These are phyloP conservation scores for Simplicillium aogashimaense DNA, from an alignment of 2,329 filamentous ascomycete genomes.

Conservation along the genomic window DNA sequence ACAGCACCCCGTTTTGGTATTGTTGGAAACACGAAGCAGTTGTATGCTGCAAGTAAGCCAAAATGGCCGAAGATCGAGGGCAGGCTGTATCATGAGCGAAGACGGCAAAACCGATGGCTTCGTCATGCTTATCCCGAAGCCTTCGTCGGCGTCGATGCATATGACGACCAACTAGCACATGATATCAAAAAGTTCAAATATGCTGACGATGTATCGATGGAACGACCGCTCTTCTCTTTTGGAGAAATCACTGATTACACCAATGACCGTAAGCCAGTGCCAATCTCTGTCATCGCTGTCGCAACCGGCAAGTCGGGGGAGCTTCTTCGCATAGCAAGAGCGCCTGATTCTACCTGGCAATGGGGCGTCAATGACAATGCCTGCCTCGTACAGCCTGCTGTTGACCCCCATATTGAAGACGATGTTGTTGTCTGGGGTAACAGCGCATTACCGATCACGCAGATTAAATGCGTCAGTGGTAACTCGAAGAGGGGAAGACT, in stretches of 20 bases:
- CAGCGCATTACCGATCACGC: conserved; percentile 37
- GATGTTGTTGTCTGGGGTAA: conserved; percentile 44
- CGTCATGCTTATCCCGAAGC: conserved; percentile 40
- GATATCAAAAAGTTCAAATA: conserved; percentile 21
- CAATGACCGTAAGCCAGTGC: conserved; percentile 12
- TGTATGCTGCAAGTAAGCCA: conserved; percentile 22
- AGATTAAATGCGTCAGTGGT: conserved; percentile 38
- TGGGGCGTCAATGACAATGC: conserved; percentile 38
- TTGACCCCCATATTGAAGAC: conserved; percentile 30
- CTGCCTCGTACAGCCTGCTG: conserved; percentile 34
- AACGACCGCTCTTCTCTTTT: conserved; percentile 36
- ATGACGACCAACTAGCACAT: conserved; percentile 23
- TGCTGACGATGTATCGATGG: conserved; percentile 13
- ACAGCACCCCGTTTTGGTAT: conserved; percentile 21
- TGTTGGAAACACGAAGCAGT: conserved; percentile 20
- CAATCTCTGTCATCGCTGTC: conserved; percentile 31
- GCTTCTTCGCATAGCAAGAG: conserved; percentile 41
- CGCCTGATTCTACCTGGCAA: conserved; percentile 40
- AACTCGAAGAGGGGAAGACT: conserved; percentile 23
- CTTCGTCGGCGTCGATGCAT: conserved; percentile 24
- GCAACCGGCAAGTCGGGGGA: conserved; percentile 48
- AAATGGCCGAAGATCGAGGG: conserved; percentile 13
- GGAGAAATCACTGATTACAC: conserved; percentile 41
- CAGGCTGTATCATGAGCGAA: conserved; percentile 18
- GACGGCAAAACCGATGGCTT: conserved; percentile 38